Evolutionary conservation across 2,329 filamentous ascomycete genomes (phyloP).

Genomic region (Colletotrichum falcatum): DNA sequence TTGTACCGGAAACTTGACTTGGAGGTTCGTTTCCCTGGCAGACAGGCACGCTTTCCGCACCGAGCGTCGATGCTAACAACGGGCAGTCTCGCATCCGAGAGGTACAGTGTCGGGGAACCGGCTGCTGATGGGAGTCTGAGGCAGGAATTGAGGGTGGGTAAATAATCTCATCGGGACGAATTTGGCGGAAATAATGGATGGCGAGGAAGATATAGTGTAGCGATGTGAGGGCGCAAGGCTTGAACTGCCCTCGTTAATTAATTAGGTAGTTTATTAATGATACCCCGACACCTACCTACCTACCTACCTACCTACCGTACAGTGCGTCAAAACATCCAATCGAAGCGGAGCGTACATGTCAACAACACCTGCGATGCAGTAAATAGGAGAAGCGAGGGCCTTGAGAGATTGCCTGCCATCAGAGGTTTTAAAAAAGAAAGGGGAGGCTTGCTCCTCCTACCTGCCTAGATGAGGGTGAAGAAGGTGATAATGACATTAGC

Average conservation of each 20-base stretch:
- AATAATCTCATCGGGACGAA: background rate
- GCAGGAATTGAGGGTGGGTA: conserved; percentile 12
- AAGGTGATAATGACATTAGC: no score
- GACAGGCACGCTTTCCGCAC: no score
- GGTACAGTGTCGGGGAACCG: conserved; percentile 31
- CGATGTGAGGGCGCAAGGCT: conserved; percentile 3
- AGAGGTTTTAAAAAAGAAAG: conserved; percentile 21
- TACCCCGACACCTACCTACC: conserved; percentile 22
- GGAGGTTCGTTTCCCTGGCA: conserved; percentile 35
- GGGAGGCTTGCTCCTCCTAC: conserved; percentile 15
- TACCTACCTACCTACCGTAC: background rate
- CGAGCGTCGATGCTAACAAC: conserved; percentile 3
- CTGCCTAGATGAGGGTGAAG: no score
- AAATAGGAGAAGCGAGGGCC: background rate
- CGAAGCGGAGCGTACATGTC: background rate
- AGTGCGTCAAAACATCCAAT: background rate
- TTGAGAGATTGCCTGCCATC: background rate
- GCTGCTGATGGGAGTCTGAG: conserved; percentile 28
- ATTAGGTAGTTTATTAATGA: conserved; percentile 38
- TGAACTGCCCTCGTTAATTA: conserved; percentile 24
- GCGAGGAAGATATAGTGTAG: background rate
- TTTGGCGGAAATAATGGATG: background rate
- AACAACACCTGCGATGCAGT: background rate
- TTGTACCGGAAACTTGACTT: conserved; percentile 38
- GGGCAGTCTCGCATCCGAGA: conserved; percentile 22